Percentiles rank a stretch among this genome's conserved stretches.
These are phyloP conservation scores for Venturiaceae sp. DNA, from an alignment of 2,329 filamentous ascomycete genomes.

Conservation along the genomic window DNA sequence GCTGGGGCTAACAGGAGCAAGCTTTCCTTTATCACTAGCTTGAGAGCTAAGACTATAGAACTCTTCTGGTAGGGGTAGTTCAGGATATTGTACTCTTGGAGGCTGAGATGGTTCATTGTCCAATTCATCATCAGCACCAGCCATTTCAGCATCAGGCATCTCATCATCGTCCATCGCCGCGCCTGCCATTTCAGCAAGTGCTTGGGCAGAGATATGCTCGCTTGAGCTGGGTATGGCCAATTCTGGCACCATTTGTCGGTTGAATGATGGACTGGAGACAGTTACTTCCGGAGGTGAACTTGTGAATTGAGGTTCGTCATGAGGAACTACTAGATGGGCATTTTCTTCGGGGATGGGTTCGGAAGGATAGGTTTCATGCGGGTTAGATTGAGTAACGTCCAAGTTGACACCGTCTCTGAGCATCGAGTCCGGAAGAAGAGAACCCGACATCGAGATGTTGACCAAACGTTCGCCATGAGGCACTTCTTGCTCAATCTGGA, in stretches of 20 bases:
- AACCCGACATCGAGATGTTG: too few species aligned
- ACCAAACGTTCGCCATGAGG: too few species aligned
- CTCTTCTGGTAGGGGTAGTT: neutral
- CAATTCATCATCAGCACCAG: neutral
- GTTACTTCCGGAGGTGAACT: neutral
- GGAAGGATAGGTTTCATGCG: too few species aligned
- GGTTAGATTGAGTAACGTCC: too few species aligned
- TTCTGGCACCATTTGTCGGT: too few species aligned
- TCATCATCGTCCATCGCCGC: neutral
- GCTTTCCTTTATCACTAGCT: neutral
- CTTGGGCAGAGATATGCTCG: neutral
- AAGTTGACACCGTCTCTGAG: too few species aligned
- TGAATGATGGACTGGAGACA: too few species aligned
- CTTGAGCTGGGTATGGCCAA: too few species aligned
- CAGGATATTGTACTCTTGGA: neutral
- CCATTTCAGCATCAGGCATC: neutral
- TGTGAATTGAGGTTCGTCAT: neutral
- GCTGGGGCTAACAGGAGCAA: neutral
- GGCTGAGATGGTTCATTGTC: neutral
- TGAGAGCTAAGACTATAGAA: neutral
- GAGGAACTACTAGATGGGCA: too few species aligned
- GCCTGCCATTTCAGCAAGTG: neutral
- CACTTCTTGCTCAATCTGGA: too few species aligned
- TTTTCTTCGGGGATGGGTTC: too few species aligned
- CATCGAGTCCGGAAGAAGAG: too few species aligned